Conservation (phyloP, 2,329 filamentous ascomycete species). For the Periconia sp. region DNA sequence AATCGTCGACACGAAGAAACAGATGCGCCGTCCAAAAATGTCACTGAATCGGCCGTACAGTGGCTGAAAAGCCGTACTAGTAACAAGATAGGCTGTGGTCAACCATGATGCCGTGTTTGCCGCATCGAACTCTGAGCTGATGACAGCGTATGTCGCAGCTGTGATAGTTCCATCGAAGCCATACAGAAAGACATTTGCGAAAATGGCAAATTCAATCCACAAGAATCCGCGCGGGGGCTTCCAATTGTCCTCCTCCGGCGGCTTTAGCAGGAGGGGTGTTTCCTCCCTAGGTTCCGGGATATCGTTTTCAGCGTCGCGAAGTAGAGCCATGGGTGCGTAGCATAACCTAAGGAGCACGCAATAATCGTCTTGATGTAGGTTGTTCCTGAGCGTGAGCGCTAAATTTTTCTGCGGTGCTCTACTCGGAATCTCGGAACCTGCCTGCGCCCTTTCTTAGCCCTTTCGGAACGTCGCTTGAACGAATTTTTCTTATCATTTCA, state of each 20-base stretch:
- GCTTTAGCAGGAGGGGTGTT: slow-evolving; percentile 20
- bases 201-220: slow-evolving; percentile 55
- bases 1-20: slow-evolving; percentile 38
- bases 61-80: slow-evolving; percentile 29
- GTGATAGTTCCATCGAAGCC: slow-evolving; percentile 57
- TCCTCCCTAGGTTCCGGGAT: slow-evolving; percentile 9
- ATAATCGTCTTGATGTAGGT: too few species aligned
- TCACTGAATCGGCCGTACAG: slow-evolving; percentile 46
- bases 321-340: slow-evolving; percentile 8
- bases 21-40: slow-evolving; percentile 42
- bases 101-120: slow-evolving; percentile 50
- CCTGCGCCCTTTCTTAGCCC: too few species aligned
- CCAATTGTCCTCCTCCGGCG: slow-evolving; percentile 25
- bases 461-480: too few species aligned
- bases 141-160: slow-evolving; percentile 50
- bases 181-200: slow-evolving; percentile 69
- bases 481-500: too few species aligned
- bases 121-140: slow-evolving; percentile 52
- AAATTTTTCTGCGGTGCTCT: too few species aligned
- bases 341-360: too few species aligned
- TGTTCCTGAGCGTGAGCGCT: too few species aligned
- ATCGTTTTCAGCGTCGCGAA: slow-evolving; percentile 8
- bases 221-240: slow-evolving; percentile 24
- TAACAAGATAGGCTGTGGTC: slow-evolving; percentile 26
- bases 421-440: too few species aligned